These are phyloP conservation scores for Strobilomyces confusus DNA, from an alignment of 768 basidiomycete genomes.

Conservation along the genomic window DNA sequence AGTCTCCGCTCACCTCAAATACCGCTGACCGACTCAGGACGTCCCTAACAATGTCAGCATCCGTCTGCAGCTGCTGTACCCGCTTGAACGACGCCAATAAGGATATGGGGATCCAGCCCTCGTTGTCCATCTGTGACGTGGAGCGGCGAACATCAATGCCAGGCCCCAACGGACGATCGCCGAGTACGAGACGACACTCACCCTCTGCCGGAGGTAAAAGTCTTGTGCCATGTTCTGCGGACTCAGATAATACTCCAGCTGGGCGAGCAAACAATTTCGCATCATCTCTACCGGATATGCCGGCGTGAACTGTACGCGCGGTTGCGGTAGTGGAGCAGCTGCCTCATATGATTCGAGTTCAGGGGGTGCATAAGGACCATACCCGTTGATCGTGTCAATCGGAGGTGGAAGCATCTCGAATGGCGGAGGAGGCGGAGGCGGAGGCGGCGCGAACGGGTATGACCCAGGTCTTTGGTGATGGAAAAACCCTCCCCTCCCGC, in stretches of 20 bases:
- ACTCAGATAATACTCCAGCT: constrained; percentile 91
- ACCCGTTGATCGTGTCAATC: constrained; percentile 25
- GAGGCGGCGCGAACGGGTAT: constrained; percentile 24
- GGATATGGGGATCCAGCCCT: constrained; percentile 81
- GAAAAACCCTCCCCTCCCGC: constrained; percentile 31
- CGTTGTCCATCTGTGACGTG: constrained; percentile 72
- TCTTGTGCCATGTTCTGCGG: constrained; percentile 88
- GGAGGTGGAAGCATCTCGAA: constrained; percentile 30
- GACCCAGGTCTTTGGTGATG: constrained; percentile 34
- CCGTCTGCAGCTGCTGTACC: constrained; percentile 60
- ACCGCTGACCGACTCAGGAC: constrained; percentile 62
- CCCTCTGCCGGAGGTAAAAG: constrained; percentile 73
- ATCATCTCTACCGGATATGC: constrained; percentile 62
- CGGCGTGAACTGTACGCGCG: constrained; percentile 41
- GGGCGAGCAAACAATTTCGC: constrained; percentile 67
- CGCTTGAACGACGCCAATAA: constrained; percentile 88
- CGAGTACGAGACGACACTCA: constrained; percentile 35
- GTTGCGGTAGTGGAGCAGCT: constrained; percentile 20
- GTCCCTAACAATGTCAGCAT: constrained; percentile 60
- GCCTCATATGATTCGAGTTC: constrained; percentile 29
- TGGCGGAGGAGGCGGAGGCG: constrained; percentile 10
- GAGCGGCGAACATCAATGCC: background rate
- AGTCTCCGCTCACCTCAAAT: constrained; percentile 65
- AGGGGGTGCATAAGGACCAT: constrained; percentile 30
- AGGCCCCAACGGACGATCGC: background rate